Conservation (phyloP, 768 basidiomycete genomes). For the Leucogyrophana mollusca region DNA sequence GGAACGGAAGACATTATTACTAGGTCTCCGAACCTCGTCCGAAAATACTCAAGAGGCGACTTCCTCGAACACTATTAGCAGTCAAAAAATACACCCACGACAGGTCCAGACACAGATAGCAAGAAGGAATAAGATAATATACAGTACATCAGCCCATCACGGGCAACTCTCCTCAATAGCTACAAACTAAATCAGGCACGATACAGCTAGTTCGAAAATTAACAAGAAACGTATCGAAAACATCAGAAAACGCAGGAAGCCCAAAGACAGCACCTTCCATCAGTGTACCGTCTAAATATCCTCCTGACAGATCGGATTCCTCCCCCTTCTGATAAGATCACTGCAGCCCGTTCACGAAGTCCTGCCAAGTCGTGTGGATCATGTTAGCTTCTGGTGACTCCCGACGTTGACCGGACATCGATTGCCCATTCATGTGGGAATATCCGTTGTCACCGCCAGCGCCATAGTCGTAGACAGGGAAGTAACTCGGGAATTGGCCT, state of each 20-base stretch:
- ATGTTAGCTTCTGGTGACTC: conserved; percentile 56
- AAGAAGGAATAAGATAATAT: conserved; percentile 22
- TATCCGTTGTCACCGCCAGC: conserved; percentile 25
- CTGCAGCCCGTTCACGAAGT: conserved; percentile 43
- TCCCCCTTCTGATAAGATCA: conserved; percentile 1
- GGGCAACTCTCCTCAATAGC: conserved; percentile 12
- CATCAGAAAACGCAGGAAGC: conserved; percentile 10
- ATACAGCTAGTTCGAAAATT: no score
- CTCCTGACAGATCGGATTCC: not conserved
- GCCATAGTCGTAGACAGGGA: conserved; percentile 74
- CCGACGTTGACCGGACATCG: conserved; percentile 31
- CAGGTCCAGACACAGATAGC: not conserved
- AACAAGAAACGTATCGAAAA: not conserved
- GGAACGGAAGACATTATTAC: conserved; percentile 4
- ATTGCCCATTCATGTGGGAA: conserved; percentile 39
- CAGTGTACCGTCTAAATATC: not conserved
- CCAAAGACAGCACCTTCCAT: not conserved
- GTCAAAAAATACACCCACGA: not conserved
- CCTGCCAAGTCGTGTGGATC: conserved; percentile 62
- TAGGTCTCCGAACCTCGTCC: no score
- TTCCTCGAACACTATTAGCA: no score
- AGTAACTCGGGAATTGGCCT: conserved; percentile 61
- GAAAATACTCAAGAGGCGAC: no score
- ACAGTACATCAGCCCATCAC: conserved; percentile 4
- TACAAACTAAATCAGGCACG: conserved; percentile 13